Conservation (phyloP, 1,284 basidiomycete genomes). For the Puccinia novopanici region DNA sequence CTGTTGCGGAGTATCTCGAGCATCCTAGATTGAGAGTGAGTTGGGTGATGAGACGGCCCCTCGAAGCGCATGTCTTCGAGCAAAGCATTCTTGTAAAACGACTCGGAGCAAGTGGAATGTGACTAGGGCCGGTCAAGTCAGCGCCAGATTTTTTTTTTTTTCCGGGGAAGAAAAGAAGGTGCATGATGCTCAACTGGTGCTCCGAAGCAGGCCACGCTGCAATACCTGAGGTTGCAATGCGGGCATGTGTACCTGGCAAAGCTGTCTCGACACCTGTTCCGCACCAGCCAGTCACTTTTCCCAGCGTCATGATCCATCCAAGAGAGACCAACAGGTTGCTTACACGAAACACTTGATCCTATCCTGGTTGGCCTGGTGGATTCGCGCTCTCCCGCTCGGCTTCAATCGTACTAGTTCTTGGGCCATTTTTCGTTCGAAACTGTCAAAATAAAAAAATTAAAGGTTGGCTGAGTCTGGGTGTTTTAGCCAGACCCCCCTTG, state of each 20-base stretch:
- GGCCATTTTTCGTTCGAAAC: not conserved
- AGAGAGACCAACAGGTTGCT: not conserved
- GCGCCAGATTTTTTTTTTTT: not conserved
- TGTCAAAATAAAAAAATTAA: too few species aligned
- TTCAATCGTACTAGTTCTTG: not conserved
- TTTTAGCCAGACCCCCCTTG: too few species aligned
- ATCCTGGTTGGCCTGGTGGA: constrained; percentile 8
- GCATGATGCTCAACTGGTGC: constrained; percentile 3
- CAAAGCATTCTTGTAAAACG: constrained; percentile 28
- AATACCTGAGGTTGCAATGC: constrained; percentile 39
- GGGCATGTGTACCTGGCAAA: constrained; percentile 38
- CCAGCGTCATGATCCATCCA: too few species aligned
- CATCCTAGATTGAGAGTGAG: constrained; percentile 4
- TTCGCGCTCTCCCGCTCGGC: not conserved
- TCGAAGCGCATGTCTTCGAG: constrained; percentile 18
- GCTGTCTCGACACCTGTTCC: constrained; percentile 24
- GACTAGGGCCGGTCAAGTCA: not conserved
- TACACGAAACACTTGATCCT: constrained; percentile 7
- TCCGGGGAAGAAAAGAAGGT: not conserved
- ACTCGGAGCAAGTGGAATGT: constrained; percentile 45
- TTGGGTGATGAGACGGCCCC: not conserved
- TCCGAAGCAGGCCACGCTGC: constrained; percentile 36
- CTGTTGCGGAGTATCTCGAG: not conserved
- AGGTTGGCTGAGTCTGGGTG: too few species aligned
- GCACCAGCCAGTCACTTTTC: too few species aligned